Base-by-base conservation (phyloP, 331 rosid genomes). In the Cydonia oblonga region DNA sequence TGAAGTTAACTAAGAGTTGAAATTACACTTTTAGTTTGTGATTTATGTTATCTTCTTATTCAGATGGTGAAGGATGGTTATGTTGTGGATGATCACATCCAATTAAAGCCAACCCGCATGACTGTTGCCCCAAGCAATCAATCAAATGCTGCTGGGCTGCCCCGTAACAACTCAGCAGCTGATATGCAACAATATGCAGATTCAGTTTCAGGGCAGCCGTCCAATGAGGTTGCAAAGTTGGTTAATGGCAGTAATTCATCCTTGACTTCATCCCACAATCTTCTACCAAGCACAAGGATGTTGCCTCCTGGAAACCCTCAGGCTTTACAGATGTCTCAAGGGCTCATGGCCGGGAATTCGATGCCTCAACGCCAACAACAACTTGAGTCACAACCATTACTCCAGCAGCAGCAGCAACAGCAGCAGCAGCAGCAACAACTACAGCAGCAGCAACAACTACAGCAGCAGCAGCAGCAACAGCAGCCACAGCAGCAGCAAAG, bases 251-350 rank as follows among this genome's bases (percentile, higher is more conserved):
- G 84, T 67, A 89, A 85, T 78, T 68, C 91, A 30, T 71, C 95
- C 38, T 72, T 89, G 35, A 89, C 82, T 76, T 10, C 90, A 66
- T 63, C 90, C 64, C 98, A 95, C 81, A 91, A 76, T 81, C 90
- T 75, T 67, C 81, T 83, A 69, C 75, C 88, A 57, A 83, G 81
- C 75, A 18, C 90, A 49, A 95, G 97, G 85, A 95, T 91, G 93
- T 82, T 91, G 76, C 97, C 96, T 22, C 92, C 96, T 60, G 96
- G 96, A 71, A 89, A 87, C 76, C 69, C 87, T 79, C 97, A 88
- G 81, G 92, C 92, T 76, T 82, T 91, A 61, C 97, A 89, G 83
- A 87, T 91, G 87, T 95, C 99, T 72, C 97, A 90, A 80, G 97
- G 96, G 64, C 83, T 85, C 72, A 66, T 95, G 68, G 56, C 93